Conservation (phyloP, 2,329 filamentous ascomycete species). For the Exophiala mesophila region DNA sequence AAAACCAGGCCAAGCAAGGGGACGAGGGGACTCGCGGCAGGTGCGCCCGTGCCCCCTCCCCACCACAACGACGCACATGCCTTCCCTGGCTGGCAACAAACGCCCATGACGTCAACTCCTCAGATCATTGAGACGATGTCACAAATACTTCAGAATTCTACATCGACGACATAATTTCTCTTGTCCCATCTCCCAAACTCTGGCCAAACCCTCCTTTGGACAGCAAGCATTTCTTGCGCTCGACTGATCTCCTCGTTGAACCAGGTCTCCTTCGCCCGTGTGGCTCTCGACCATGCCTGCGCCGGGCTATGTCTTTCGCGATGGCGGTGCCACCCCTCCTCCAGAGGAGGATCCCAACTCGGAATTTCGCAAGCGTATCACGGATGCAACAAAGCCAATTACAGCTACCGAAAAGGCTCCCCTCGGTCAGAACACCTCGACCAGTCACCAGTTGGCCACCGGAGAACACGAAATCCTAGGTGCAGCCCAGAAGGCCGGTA, state of each 20-base stretch:
- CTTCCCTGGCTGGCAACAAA: background rate
- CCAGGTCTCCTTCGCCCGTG: too few species aligned
- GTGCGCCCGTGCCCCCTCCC: too few species aligned
- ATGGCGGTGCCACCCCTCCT: slow-evolving; percentile 30
- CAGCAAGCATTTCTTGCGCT: too few species aligned
- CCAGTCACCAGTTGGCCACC: slow-evolving; percentile 44
- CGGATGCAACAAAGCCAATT: slow-evolving; percentile 15
- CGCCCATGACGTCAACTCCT: slow-evolving; percentile 1
- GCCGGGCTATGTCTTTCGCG: slow-evolving; percentile 32
- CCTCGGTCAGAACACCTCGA: slow-evolving; percentile 31
- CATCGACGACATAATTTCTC: too few species aligned
- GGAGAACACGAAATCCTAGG: slow-evolving; percentile 43
- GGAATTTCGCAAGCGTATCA: slow-evolving; percentile 22
- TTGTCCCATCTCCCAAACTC: too few species aligned
- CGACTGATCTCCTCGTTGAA: too few species aligned
- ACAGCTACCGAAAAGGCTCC: slow-evolving; percentile 20
- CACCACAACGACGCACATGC: background rate
- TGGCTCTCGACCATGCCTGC: slow-evolving; percentile 26
- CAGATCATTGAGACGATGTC: too few species aligned
- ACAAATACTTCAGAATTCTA: too few species aligned
- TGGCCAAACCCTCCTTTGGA: too few species aligned
- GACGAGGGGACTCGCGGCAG: too few species aligned
- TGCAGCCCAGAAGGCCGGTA: slow-evolving; percentile 43
- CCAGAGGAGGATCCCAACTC: slow-evolving; percentile 17
- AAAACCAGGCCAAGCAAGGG: too few species aligned